Evolutionary conservation across 768 basidiomycete genomes (phyloP).

Genomic region (Suillus brevipes): DNA sequence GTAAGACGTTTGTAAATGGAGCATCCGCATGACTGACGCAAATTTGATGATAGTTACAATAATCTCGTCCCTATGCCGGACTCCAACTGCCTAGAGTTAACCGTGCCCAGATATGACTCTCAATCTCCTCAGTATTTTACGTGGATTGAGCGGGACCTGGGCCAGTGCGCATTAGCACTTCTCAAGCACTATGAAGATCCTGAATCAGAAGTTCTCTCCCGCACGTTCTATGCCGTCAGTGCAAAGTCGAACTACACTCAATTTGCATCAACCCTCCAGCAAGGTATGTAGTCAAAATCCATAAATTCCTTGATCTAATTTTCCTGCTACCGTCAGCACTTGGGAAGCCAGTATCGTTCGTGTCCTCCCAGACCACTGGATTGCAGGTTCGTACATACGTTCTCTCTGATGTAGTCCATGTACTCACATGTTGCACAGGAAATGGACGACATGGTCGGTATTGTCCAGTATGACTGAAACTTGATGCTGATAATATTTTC

Average conservation of each 20-base stretch:
- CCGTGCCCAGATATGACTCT: conserved; percentile 20
- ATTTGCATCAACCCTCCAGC: conserved; percentile 16
- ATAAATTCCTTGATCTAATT: background rate
- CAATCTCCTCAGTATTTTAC: conserved; percentile 21
- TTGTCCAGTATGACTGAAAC: background rate
- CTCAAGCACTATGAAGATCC: conserved; percentile 26
- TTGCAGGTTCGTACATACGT: conserved; percentile 16
- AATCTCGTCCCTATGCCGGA: conserved; percentile 14
- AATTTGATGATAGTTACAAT: conserved; percentile 6
- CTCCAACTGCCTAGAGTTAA: conserved; percentile 19
- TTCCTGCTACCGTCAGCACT: conserved; percentile 15
- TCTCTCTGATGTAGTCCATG: background rate
- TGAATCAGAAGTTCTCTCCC: conserved; percentile 19
- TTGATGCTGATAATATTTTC: background rate
- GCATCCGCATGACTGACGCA: background rate
- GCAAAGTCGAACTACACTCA: conserved; percentile 21
- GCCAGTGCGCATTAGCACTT: conserved; percentile 23
- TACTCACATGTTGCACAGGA: conserved; percentile 11
- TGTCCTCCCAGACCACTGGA: conserved; percentile 15
- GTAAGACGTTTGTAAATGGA: conserved; percentile 9
- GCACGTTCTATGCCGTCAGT: conserved; percentile 27
- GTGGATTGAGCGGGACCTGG: conserved; percentile 27
- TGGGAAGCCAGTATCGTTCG: conserved; percentile 30
- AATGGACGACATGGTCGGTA: conserved; percentile 28
- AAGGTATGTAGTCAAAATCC: conserved; percentile 12